Percentiles rank a stretch among this genome's conserved stretches.
These are phyloP conservation scores for Astrothelium macrocarpum DNA, from an alignment of 495 filamentous ascomycete species.

Conservation along the genomic window DNA sequence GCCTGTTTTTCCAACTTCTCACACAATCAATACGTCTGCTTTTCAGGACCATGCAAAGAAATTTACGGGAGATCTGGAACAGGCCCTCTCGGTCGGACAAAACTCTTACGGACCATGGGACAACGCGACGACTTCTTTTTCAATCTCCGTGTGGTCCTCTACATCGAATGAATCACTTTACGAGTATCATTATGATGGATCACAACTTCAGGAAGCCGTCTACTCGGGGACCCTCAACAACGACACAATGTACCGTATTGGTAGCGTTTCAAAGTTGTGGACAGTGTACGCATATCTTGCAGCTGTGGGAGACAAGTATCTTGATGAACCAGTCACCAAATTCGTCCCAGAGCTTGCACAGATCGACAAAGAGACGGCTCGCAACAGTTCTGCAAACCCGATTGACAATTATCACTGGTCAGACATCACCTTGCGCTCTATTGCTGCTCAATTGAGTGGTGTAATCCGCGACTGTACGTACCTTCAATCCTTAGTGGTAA, in stretches of 20 bases:
- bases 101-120: neutral
- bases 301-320: slow-evolving; percentile 2
- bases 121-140: slow-evolving; percentile 10
- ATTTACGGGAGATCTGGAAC: neutral
- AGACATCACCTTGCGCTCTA: slow-evolving; percentile 15
- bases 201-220: neutral
- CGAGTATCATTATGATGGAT: slow-evolving; percentile 7
- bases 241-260: slow-evolving; percentile 17
- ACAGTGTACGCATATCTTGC: slow-evolving; percentile 18
- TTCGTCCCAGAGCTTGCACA: slow-evolving; percentile 17
- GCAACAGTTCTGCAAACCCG: neutral
- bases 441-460: slow-evolving; percentile 13
- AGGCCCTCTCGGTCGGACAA: neutral
- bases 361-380: neutral
- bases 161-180: slow-evolving; percentile 11
- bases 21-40: neutral
- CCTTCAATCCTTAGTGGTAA: neutral
- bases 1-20: slow-evolving; percentile 3
- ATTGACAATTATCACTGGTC: slow-evolving; percentile 9
- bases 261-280: slow-evolving; percentile 20
- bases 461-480: slow-evolving; percentile 12
- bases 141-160: slow-evolving; percentile 14
- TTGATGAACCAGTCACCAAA: slow-evolving; percentile 14
- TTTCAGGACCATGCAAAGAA: neutral
- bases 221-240: slow-evolving; percentile 10